Base-by-base conservation (phyloP, 352 stramenopile genomes). In the Phytophthora hybrid region DNA sequence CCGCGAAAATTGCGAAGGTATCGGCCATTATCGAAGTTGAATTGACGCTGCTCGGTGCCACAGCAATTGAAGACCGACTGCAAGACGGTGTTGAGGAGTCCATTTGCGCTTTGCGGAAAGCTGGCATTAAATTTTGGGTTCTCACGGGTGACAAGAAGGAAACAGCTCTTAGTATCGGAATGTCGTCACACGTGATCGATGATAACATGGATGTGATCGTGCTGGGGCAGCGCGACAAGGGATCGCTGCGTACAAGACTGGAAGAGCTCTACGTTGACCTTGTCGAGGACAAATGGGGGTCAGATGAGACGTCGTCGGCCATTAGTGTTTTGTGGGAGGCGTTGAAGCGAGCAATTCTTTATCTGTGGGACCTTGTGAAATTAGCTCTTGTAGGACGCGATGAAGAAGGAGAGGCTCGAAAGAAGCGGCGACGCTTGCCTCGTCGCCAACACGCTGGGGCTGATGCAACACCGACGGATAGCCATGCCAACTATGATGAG, bases 101-200 rank as follows among this genome's bases (percentile, higher is more conserved):
- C 14, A 98, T 99, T 74, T 88, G 79, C 49, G 85, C 95, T n/a
- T 77, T 99, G 34, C 79, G 88, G 9, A 94, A 98, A 55, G 96
- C 97, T 8, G 96, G 95, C 4, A 98, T 99, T 70, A 99, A 99
- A 65, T 93, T 98, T 51, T 99, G 97, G 97, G 93, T 99, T 31
- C 83, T 99, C 29, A 99, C 97, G 0, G 97, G 90, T 26, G 90
- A 97, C 77, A 97, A 97, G 62, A 96, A 95, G 70, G 90, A 97
- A 74, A 97, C 90, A 2, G 90, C 90, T 9, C 71, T 96, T 13
- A 96, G 88, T 59, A 96, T 97, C 26, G 90, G 90, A 31, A 96
- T 96, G 88, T 95, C 91, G 16, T 97, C 89, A 19, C 89, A 97
- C 54, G 88, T 97, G 46, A 97, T 97, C 34, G 88, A 94, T 63